Evolutionary conservation across 805 yeast species (phyloP), one percentile per base, ranked within the genome.

Genomic region (Cyberlindnera samutprakarnensis): DNA sequence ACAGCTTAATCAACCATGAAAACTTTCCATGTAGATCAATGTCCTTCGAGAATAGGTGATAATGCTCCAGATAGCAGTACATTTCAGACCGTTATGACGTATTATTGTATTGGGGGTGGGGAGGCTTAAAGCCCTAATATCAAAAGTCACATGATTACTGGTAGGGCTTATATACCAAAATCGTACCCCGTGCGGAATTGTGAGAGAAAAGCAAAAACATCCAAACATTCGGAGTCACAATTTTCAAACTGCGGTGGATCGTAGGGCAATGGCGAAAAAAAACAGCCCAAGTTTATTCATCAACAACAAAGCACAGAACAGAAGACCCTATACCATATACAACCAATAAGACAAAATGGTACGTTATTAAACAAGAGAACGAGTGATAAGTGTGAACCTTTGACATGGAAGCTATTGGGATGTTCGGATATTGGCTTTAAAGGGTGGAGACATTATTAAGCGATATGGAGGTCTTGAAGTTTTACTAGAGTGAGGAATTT

Each of bases 311-410:
- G 26, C 10, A 19, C 10, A 19, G 21, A 8, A 19, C 18, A 16
- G 29, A 23, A 22, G 19, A 18, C 8, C 16, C 17, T 25, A 31
- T 10, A 27, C 37, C 32, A 30, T 32, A 23, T 31, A 29, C 27
- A 28, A 35, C 31, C 40, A 51, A 48, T 46, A 45, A 49, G 47
- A 44, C 65, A 66, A 66, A 60, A 66, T 66, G 72, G 72, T 66
- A 66, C 53, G 72, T 63, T 31, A 21, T n/a, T n/a, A n/a, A n/a
- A 7, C 13, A 22, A n/a, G 9, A 14, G 13, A n/a, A 14, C 7
- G 24, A n/a, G 24, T 13, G 24, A 22, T 8, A 14, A 22, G 13
- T 22, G 14, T 22, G 14, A 7, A 22, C 24, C n/a, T 3, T 2
- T n/a, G 24, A 5, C 4, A 14, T n/a, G 13, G 14, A 22, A 14